Evolutionary conservation across 164 flowering plant genomes (phyloP).

Genomic region (Tetracentron sinense): DNA sequence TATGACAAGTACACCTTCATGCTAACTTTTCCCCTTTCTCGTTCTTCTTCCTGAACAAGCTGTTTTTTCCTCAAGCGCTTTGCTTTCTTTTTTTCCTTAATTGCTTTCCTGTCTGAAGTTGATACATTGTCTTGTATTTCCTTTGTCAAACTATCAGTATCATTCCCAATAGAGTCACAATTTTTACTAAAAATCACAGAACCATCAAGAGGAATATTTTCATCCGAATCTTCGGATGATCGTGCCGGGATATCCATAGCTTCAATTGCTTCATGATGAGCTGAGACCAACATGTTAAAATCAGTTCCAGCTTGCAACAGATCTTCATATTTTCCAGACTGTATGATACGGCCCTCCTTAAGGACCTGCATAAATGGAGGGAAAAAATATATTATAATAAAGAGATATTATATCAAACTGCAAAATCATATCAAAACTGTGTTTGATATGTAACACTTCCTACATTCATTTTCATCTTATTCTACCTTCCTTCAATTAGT

Average conservation of each 20-base stretch:
- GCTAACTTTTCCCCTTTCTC: slow-evolving; percentile 90
- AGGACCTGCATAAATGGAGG: slow-evolving; percentile 57
- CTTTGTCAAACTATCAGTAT: slow-evolving; percentile 48
- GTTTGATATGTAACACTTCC: not conserved
- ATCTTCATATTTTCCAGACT: slow-evolving; percentile 94
- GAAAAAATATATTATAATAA: not conserved
- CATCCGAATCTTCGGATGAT: slow-evolving; percentile 67
- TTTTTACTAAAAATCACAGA: slow-evolving; percentile 28
- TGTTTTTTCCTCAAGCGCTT: slow-evolving; percentile 83
- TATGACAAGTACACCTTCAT: slow-evolving; percentile 88
- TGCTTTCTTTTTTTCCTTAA: slow-evolving; percentile 86
- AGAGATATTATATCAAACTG: not conserved
- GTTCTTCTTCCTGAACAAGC: slow-evolving; percentile 97
- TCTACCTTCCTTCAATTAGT: too few relatives aligned
- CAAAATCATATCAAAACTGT: not conserved
- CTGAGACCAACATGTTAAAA: slow-evolving; percentile 72
- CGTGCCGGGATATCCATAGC: slow-evolving; percentile 64
- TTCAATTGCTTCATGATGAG: slow-evolving; percentile 96
- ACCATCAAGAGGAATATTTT: slow-evolving; percentile 27
- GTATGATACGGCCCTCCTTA: slow-evolving; percentile 78
- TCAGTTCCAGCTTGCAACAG: slow-evolving; percentile 94
- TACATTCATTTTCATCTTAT: too few relatives aligned
- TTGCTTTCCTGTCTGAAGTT: slow-evolving; percentile 58
- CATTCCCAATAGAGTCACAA: slow-evolving; percentile 34
- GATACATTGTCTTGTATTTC: slow-evolving; percentile 59